Percentiles rank a stretch among this genome's conserved stretches.
Conservation (phyloP, 805 yeast species). For the Wickerhamomyces alni region DNA sequence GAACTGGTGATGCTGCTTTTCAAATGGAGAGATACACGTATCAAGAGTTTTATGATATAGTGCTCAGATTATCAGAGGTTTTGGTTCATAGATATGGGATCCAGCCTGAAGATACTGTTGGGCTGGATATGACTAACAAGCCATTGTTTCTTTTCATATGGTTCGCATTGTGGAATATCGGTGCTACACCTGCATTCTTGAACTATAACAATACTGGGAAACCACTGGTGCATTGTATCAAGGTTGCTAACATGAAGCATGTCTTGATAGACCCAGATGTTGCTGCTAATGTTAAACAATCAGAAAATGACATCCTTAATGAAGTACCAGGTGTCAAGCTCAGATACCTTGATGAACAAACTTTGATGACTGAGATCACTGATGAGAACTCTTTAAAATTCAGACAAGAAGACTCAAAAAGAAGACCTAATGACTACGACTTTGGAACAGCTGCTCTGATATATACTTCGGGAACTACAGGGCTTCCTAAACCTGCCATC, state of each 20-base stretch:
- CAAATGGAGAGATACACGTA: conserved; percentile 61
- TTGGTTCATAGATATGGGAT: conserved; percentile 60
- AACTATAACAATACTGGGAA: conserved; percentile 72
- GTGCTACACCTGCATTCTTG: conserved; percentile 83
- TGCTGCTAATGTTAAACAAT: conserved; percentile 42
- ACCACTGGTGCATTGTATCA: conserved; percentile 76
- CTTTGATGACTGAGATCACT: conserved; percentile 33
- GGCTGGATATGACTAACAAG: conserved; percentile 72
- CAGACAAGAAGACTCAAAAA: conserved; percentile 48
- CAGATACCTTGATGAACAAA: conserved; percentile 46
- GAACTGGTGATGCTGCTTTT: conserved; percentile 49
- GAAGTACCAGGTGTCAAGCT: conserved; percentile 35
- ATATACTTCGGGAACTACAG: conserved; percentile 93
- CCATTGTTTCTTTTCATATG: conserved; percentile 76
- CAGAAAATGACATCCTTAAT: conserved; percentile 35
- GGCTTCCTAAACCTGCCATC: conserved; percentile 89
- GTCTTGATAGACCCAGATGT: conserved; percentile 75
- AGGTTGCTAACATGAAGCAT: conserved; percentile 55
- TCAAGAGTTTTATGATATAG: conserved; percentile 57
- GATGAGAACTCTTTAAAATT: conserved; percentile 39
- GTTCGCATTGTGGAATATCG: conserved; percentile 87
- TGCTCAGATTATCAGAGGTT: conserved; percentile 60
- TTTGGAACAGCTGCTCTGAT: conserved; percentile 65
- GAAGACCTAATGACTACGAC: conserved; percentile 55
- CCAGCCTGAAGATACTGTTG: conserved; percentile 61